Conservation (phyloP, 2,329 filamentous ascomycete species). For the Aspergillus udagawae region DNA sequence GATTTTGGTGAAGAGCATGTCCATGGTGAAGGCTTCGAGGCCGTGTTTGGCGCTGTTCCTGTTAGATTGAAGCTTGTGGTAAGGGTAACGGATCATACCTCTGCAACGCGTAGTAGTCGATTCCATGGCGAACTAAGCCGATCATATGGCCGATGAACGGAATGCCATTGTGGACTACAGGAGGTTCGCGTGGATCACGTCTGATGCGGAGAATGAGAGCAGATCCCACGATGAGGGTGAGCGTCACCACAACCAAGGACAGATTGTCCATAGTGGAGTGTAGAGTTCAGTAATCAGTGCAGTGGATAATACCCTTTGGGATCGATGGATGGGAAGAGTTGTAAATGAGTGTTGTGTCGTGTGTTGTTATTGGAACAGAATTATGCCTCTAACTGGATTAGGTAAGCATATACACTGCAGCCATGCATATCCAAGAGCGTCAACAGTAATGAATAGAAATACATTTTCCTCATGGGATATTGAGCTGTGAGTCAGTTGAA, state of each 20-base stretch:
- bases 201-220: background rate
- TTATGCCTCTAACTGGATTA: background rate
- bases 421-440: background rate
- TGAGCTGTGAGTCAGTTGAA: background rate
- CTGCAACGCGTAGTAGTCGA: constrained; percentile 18
- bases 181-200: constrained; percentile 25
- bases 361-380: background rate
- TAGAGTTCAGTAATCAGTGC: background rate
- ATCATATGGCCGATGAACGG: constrained; percentile 27
- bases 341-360: background rate
- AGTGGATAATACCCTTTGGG: background rate
- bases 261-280: background rate
- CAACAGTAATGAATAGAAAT: background rate
- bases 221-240: background rate
- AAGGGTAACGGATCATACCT: constrained; percentile 8
- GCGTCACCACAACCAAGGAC: background rate
- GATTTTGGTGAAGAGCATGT: constrained; percentile 22
- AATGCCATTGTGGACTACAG: constrained; percentile 14
- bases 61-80: background rate
- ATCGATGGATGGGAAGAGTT: background rate
- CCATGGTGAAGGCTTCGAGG: constrained; percentile 19
- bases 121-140: constrained; percentile 19
- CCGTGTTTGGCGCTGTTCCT: constrained; percentile 10
- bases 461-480: background rate
- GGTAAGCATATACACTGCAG: background rate